Percentiles rank a stretch among this genome's conserved stretches.
Conservation (phyloP, 2,329 filamentous ascomycete genomes). For the Phoma sp. region DNA sequence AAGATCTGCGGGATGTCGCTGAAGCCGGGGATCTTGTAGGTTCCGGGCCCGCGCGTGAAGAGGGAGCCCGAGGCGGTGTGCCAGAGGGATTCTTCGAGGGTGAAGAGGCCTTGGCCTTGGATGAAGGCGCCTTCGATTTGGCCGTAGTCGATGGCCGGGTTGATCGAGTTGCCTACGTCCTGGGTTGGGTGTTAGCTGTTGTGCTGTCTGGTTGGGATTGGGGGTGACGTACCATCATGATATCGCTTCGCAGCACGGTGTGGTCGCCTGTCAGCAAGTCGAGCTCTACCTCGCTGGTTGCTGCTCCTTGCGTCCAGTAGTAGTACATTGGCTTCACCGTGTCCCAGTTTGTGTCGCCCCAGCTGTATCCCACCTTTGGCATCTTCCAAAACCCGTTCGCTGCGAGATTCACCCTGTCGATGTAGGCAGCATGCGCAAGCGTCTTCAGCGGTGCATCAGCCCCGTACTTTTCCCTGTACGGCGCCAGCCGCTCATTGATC, state of each 20-base stretch:
- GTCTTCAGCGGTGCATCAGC: conserved; percentile 79
- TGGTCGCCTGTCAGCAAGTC: conserved; percentile 92
- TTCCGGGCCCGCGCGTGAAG: conserved; percentile 67
- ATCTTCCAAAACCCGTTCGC: conserved; percentile 98
- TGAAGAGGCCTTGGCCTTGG: conserved; percentile 80
- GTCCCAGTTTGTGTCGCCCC: conserved; percentile 61
- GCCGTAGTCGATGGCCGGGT: conserved; percentile 79
- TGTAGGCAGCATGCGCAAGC: conserved; percentile 87
- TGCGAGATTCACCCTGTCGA: conserved; percentile 91
- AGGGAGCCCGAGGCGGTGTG: conserved; percentile 66
- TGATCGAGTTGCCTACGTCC: conserved; percentile 82
- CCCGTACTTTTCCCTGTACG: conserved; percentile 83
- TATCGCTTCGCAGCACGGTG: conserved; percentile 84
- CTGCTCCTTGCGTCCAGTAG: conserved; percentile 90
- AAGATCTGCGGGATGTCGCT: conserved; percentile 84
- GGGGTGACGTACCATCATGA: conserved; percentile 72
- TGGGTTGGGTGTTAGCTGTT: conserved; percentile 17
- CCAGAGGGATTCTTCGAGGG: conserved; percentile 75
- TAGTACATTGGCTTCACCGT: conserved; percentile 77
- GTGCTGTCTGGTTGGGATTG: not conserved
- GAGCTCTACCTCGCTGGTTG: conserved; percentile 86
- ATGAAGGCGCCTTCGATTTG: conserved; percentile 83
- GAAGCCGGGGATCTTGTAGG: conserved; percentile 90
- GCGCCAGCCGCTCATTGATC: conserved; percentile 82
- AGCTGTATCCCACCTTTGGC: conserved; percentile 91